Base-by-base conservation (phyloP, 371 early-diverging fungal species). In the Apophysomyces ossiformis region DNA sequence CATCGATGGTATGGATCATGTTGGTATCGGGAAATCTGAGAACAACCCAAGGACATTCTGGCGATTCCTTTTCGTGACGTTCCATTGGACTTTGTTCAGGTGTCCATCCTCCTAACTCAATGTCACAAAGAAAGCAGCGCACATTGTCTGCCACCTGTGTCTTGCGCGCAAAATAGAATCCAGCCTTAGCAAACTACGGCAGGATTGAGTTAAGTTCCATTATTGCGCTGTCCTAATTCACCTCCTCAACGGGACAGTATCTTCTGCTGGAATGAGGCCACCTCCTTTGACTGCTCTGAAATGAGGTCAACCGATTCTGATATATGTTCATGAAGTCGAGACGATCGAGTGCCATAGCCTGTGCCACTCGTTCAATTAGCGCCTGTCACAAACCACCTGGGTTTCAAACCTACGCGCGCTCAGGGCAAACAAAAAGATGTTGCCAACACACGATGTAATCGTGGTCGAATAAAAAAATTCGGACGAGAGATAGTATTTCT, bases 111-210 rank as follows among this genome's bases (percentile, higher is more conserved):
- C 59, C 61, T n/a, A 76, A 35, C n/a, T 69, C 70, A 7, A 72
- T 39, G 58, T 78, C 72, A 38, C 79, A 78, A 18, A 75, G 35
- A 57, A 73, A 78, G 15, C 79, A 78, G 1, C 63, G 64, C 1
- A 76, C 68, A 38, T 43, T 64, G 45, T 78, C 78, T 5, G 58
- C 16, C 36, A 54, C 4, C 38, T 37, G 59, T 16, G 59, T 61
- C 7, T 66, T 60, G 21, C 65, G 69, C 16, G 66, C 43, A 65
- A 63, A 66, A 38, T 70, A 78, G 18, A 78, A 76, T 4, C 79
- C 79, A 41, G 76, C 73, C 50, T 64, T 66, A 3, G 76, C 79
- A 66, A 73, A 71, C 79, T 78, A 58, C 16, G 46, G 32, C 32
- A 44, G 39, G 26, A 47, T 15, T 18, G 3, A 21, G 26, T 7